These are phyloP conservation scores for Populus tremula DNA, from an alignment of 345 rosid genomes.

Conservation along the genomic window DNA sequence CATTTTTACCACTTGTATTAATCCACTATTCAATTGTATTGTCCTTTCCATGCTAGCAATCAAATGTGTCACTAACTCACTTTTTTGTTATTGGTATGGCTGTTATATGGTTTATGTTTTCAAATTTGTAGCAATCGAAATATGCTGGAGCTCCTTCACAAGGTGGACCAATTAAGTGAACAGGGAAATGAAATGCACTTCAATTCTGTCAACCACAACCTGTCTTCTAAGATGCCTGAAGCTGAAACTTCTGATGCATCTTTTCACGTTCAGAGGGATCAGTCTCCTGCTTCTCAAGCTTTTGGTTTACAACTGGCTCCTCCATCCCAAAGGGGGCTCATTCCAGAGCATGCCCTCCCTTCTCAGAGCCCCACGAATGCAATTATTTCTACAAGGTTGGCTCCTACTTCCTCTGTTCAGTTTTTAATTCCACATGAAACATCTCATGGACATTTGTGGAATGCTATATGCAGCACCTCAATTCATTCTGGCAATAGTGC, in stretches of 20 bases:
- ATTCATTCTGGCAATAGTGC: conserved; percentile 22
- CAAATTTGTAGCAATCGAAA: conserved; percentile 52
- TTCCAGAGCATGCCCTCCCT: conserved; percentile 4
- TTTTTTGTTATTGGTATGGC: background rate
- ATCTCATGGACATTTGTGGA: conserved; percentile 24
- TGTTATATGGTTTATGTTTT: background rate
- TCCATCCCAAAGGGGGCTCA: conserved; percentile 12
- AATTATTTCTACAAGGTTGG: background rate
- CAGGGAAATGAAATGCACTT: conserved; percentile 39
- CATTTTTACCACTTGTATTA: background rate
- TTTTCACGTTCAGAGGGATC: conserved; percentile 50
- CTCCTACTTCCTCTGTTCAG: conserved; percentile 7
- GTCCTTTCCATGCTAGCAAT: background rate
- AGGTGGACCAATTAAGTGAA: conserved; percentile 69
- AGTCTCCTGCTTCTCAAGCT: conserved; percentile 62
- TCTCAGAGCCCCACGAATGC: background rate
- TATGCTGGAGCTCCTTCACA: conserved; percentile 89
- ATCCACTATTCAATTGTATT: background rate
- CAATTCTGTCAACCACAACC: conserved; percentile 44
- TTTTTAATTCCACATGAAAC: conserved; percentile 8
- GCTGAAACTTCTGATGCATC: conserved; percentile 52
- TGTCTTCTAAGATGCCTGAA: conserved; percentile 44
- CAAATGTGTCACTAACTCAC: background rate
- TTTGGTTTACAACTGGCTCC: conserved; percentile 39
- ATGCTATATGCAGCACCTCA: conserved; percentile 6